Percentiles rank a stretch among this genome's conserved stretches.
Evolutionary conservation across 2,329 filamentous ascomycete genomes (phyloP).

Genomic region (Diaporthe sp.): DNA sequence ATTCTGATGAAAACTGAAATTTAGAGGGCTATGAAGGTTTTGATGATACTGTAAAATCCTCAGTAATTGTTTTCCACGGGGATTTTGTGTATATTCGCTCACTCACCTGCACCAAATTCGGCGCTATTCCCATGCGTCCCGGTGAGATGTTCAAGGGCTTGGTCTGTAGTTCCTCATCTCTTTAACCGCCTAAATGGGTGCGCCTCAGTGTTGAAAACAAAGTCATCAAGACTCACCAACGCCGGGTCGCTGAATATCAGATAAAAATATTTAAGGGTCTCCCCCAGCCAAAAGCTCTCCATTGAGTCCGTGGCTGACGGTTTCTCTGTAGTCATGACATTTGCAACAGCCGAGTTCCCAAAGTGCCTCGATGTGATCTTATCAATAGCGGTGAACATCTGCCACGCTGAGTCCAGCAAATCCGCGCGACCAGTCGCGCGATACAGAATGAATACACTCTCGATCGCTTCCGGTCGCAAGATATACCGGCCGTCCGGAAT

Average conservation of each 20-base stretch:
- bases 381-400: constrained; percentile 39
- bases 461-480: constrained; percentile 40
- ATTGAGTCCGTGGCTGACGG: constrained; percentile 34
- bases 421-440: constrained; percentile 35
- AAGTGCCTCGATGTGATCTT: constrained; percentile 19
- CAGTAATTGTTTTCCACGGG: too few species aligned
- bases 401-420: constrained; percentile 36
- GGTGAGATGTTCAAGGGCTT: neutral
- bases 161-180: neutral
- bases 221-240: constrained; percentile 35
- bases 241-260: constrained; percentile 36
- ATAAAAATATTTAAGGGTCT: constrained; percentile 41
- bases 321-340: constrained; percentile 26
- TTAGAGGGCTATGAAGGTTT: neutral
- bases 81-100: neutral
- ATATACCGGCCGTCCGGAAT: constrained; percentile 37
- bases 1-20: too few species aligned
- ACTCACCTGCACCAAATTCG: neutral
- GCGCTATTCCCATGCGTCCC: neutral
- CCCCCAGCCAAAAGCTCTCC: constrained; percentile 42
- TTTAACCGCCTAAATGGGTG: constrained; percentile 37
- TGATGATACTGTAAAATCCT: too few species aligned
- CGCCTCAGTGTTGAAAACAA: constrained; percentile 41
- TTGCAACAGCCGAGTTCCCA: constrained; percentile 35
- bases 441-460: constrained; percentile 40